Base-by-base conservation (phyloP, 2,329 filamentous ascomycete species). In the Fusarium sp. region DNA sequence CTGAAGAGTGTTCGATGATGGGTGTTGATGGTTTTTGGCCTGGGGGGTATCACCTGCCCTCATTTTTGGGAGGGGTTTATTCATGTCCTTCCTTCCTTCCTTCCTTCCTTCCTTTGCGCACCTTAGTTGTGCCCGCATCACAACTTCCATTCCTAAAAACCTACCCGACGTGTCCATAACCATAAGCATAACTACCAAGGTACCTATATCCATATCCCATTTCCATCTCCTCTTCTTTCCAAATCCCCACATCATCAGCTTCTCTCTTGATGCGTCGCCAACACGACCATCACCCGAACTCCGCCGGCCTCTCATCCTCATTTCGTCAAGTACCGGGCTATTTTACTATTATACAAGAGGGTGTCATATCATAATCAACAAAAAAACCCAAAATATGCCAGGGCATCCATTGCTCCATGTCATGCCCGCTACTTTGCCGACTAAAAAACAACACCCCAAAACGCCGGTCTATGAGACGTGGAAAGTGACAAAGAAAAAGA, bases 41-140 rank as follows among this genome's bases (percentile, higher is more conserved):
- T 55, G 49, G 35, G 56, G 67, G 67, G 67, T 70, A 70, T 70
- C 67, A 67, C 61, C 67, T 67, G 57, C 65, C 68, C 65, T 66
- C 63, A 45, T 58, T 53, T 46, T 23, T 55, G 23, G 61, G 61
- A 67, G 66, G 62, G 56, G 56, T 57, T 59, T 61, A 48, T 63
- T 49, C 49, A 57, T 39, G 27, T 17, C 39, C 21, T n/a, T 51
- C 47, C 35, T 46, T 44, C 41, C 52, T 49, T 42, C 33, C 48
- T 56, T 9, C 15, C 35, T 46, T 44, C 41, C 52, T 49, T 42
- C 33, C 48, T 56, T 9, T 6, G n/a, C n/a, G n/a, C n/a, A n/a
- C 35, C 36, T 21, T 39, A 19, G 23, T 25, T 25, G 23, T 25
- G 23, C 23, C 4, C 8, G 23, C 23, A 6, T 25, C 23, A 25